Percentiles rank a stretch among this genome's conserved stretches.
phyloP scores from a whole-genome alignment of 768 basidiomycete genomes.

The Suillus hirtellus region DNA sequence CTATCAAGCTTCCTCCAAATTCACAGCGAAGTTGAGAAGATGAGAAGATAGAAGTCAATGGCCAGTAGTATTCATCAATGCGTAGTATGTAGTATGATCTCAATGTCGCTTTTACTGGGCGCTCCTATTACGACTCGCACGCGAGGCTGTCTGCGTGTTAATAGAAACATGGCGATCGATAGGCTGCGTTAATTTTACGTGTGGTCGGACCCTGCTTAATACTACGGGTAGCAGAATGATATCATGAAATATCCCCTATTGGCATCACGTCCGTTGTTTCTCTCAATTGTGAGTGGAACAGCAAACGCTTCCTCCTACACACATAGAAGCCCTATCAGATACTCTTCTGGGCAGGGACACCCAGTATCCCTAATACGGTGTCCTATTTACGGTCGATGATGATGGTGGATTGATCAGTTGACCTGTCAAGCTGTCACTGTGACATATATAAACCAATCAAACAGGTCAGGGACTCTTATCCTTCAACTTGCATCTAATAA shows the following conservation, averaged over 20 bases:
- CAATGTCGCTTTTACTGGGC: neutral
- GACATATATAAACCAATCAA: conserved; percentile 3
- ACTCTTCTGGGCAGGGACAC: neutral
- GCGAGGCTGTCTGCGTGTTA: neutral
- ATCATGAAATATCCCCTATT: neutral
- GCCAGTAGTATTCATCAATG: neutral
- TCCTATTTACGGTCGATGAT: neutral
- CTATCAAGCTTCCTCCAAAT: conserved; percentile 1
- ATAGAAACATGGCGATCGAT: neutral
- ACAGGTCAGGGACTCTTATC: neutral
- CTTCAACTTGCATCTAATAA: neutral
- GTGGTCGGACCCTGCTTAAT: neutral
- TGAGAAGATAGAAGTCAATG: neutral
- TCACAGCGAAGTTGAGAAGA: neutral
- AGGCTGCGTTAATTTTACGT: neutral
- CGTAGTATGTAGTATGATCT: neutral
- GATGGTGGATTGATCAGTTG: neutral
- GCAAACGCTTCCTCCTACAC: neutral
- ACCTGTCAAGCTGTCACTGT: neutral
- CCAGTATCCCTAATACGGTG: neutral
- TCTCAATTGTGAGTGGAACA: neutral
- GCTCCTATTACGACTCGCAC: neutral
- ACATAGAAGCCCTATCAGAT: neutral
- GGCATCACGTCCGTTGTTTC: neutral
- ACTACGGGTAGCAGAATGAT: neutral